Evolutionary conservation across 1,284 basidiomycete genomes (phyloP), one percentile per base, ranked within the genome.

Genomic region (Malassezia cuniculi): DNA sequence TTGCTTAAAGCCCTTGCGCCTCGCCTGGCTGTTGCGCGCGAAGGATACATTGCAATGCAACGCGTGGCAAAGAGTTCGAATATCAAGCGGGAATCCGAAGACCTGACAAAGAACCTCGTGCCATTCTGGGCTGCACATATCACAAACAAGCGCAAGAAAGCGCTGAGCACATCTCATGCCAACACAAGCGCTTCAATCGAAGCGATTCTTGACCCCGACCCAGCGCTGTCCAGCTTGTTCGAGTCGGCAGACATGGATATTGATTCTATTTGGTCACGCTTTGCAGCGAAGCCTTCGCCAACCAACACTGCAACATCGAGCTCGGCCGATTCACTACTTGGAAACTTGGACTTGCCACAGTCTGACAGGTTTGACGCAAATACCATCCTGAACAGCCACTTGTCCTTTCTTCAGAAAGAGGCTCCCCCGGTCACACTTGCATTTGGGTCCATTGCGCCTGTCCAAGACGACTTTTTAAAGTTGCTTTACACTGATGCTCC

Each of bases 1-100:
- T 22, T 60, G 20, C 42, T 60, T n/a, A 50, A 56, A 19, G 52
- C 55, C 12, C 42, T 60, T 6, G 51, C 58, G 24, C 46, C 54
- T 30, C 47, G 52, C 26, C 45, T 40, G 5, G 44, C 48, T 32
- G 36, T 57, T 21, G 56, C 56, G 5, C 40, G 48, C 27, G 51
- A 58, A 12, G 54, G 56, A 9, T 50, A 50, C 3, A 27, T 47
- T 2, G 51, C 56, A 1, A 52, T 58, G 29, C 54, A 58, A 34
- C 54, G 42, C 20, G 42, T 39, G 6, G 42, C 42, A n/a, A n/a
- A n/a, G n/a, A n/a, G n/a, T n/a, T n/a, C n/a, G n/a, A n/a, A n/a
- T n/a, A n/a, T n/a, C n/a, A n/a, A n/a, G n/a, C 51, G 16, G 47
- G 44, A n/a, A 8, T n/a, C 25, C 25, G 9, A 26, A 9, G 25